Conservation (phyloP, 805 yeast genomes). For the Hanseniaspora singularis region DNA sequence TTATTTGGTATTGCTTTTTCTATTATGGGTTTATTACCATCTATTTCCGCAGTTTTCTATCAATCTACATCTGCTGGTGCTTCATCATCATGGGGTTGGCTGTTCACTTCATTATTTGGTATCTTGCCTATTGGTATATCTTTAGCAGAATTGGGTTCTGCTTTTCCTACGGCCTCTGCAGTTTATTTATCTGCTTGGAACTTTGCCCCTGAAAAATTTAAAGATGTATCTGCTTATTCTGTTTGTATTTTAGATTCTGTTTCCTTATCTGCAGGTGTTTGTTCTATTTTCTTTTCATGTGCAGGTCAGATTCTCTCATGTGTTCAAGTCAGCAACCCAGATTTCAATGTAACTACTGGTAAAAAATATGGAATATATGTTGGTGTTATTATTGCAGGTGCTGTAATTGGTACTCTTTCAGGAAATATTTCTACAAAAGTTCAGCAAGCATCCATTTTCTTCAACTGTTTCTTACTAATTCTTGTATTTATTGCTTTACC, state of each 20-base stretch:
- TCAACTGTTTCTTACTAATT: constrained; percentile 39
- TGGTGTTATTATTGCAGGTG: constrained; percentile 41
- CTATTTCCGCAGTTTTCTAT: constrained; percentile 45
- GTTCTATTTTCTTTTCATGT: constrained; percentile 51
- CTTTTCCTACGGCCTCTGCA: constrained; percentile 59
- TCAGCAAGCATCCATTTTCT: constrained; percentile 42
- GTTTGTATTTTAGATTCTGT: constrained; percentile 51
- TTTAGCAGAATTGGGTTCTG: constrained; percentile 47
- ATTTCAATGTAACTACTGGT: constrained; percentile 40
- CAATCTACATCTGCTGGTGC: constrained; percentile 46
- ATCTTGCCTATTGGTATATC: constrained; percentile 42
- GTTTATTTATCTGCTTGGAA: constrained; percentile 48
- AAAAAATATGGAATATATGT: constrained; percentile 49
- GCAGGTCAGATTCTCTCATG: constrained; percentile 39
- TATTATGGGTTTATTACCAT: constrained; percentile 50
- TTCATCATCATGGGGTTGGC: constrained; percentile 56
- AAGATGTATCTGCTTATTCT: constrained; percentile 40
- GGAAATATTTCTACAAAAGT: constrained; percentile 42
- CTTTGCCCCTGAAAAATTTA: constrained; percentile 40
- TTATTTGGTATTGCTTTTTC: constrained; percentile 62
- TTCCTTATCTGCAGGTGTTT: constrained; percentile 47
- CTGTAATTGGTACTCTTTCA: constrained; percentile 39
- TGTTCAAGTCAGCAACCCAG: constrained; percentile 35
- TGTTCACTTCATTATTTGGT: constrained; percentile 33
- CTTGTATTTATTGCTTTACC: constrained; percentile 49